Conservation (phyloP, 176 grass and related monocot genomes). For the Carex littledalei region DNA sequence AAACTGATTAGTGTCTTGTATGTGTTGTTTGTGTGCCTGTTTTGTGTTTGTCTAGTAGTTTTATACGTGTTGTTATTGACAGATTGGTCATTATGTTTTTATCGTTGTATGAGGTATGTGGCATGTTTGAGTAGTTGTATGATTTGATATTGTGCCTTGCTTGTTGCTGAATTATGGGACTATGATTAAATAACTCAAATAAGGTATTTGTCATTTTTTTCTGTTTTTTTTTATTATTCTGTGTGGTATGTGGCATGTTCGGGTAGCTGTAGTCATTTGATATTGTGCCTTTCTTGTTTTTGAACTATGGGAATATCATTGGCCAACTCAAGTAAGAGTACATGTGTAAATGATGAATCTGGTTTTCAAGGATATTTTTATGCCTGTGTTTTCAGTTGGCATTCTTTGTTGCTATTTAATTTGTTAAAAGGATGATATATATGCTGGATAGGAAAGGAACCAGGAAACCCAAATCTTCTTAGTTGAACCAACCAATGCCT, state of each 20-base stretch:
- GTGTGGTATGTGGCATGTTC: background rate
- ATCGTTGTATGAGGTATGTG: background rate
- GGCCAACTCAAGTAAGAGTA: background rate
- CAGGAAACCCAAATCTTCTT: background rate
- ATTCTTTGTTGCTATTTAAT: background rate
- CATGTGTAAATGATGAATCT: background rate
- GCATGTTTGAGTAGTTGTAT: background rate
- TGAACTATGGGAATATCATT: background rate
- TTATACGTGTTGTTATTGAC: slow-evolving; percentile 1
- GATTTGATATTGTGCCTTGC: background rate
- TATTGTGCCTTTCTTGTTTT: slow-evolving; percentile 1
- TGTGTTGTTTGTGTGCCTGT: background rate
- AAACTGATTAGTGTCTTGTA: slow-evolving; percentile 6
- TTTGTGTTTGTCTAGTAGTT: background rate
- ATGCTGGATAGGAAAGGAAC: background rate
- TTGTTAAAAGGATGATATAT: background rate
- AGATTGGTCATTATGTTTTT: slow-evolving; percentile 6
- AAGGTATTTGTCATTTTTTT: background rate
- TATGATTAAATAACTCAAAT: background rate
- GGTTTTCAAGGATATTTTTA: background rate
- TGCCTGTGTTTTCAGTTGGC: background rate
- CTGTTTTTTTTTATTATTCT: background rate
- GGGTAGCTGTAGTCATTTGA: background rate
- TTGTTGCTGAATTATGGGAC: background rate
- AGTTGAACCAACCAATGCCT: background rate